Base-by-base conservation (phyloP, 495 filamentous ascomycete species). In the Neurospora sp. region DNA sequence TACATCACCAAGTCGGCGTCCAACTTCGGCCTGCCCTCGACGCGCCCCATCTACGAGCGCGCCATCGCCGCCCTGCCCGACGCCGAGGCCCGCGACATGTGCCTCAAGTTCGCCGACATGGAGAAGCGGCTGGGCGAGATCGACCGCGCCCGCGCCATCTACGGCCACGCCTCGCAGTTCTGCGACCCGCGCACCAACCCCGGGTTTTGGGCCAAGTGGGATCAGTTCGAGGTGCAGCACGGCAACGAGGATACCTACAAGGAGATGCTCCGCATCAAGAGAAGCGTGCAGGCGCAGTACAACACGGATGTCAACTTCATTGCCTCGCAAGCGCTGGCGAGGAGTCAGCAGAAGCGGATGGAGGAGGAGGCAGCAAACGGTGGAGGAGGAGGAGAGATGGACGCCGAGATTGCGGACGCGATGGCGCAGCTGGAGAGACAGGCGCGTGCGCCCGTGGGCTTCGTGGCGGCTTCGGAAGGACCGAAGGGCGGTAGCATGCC, bases 231-330 rank as follows among this genome's bases (percentile, higher is more conserved):
- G 82, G 93, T 98, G 4, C 90, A 94, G 80, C 96, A 98, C 80
- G 96, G 96, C 71, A 99, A 99, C 82, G 96, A 99, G 79, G 96
- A 99, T 81, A 99, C 96, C 9, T 99, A 96, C 86, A 98, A 97
- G 85, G 96, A 98, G 81, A 99, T 99, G 96, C 86, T 98, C 54
- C 91, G 95, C 35, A 93, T 98, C 85, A 99, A 97, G 88, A 85
- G 96, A 78, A 97, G 94, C 85, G 96, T 98, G 6, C 94, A 97
- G 82, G 95, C 96, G 70, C 92, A 97, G 85, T 98, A 95, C 85
- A 97, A 97, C 77, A 99, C 96, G 40, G 96, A 99, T 80, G 95
- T 99, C 85, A 97, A 93, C 80, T 98, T 97, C 79, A 98, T 99
- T 81, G 96, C 96, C 3, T 96, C 93, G 4, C 96, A 99, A 80